Conservation (phyloP, 2,329 filamentous ascomycete species). For the Cordyceps tenuipes region DNA sequence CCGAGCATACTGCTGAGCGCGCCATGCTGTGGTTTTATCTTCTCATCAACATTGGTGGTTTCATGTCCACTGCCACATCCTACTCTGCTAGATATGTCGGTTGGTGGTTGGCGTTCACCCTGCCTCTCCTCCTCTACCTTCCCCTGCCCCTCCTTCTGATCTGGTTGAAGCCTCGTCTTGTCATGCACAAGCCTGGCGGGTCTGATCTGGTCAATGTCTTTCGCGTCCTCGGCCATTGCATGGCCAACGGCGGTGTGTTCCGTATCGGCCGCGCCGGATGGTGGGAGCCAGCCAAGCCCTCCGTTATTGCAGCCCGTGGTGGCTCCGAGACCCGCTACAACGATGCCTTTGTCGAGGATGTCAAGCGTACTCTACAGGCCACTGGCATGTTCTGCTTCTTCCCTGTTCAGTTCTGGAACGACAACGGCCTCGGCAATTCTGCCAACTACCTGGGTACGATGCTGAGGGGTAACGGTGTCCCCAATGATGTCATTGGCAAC, state of each 20-base stretch:
- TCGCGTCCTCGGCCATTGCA: slow-evolving; percentile 44
- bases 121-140: slow-evolving; percentile 45
- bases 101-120: slow-evolving; percentile 40
- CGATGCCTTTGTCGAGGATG: slow-evolving; percentile 59
- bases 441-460: slow-evolving; percentile 30
- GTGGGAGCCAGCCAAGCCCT: slow-evolving; percentile 53
- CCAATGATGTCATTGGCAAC: slow-evolving; percentile 54
- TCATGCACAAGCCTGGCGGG: slow-evolving; percentile 51
- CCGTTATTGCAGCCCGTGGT: slow-evolving; percentile 33
- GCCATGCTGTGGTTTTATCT: slow-evolving; percentile 60
- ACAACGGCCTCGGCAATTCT: slow-evolving; percentile 30
- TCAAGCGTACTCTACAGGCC: slow-evolving; percentile 41
- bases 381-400: slow-evolving; percentile 35
- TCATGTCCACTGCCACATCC: slow-evolving; percentile 42
- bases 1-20: slow-evolving; percentile 53
- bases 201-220: slow-evolving; percentile 55
- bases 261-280: slow-evolving; percentile 47
- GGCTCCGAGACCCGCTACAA: slow-evolving; percentile 48
- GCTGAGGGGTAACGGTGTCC: slow-evolving; percentile 40
- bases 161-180: slow-evolving; percentile 48
- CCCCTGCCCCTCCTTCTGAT: slow-evolving; percentile 50
- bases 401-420: slow-evolving; percentile 32
- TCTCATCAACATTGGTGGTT: slow-evolving; percentile 46
- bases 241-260: slow-evolving; percentile 40
- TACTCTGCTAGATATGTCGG: slow-evolving; percentile 45